These are phyloP conservation scores for Sarocladium oryzae DNA, from an alignment of 2,329 filamentous ascomycete species.

Conservation along the genomic window DNA sequence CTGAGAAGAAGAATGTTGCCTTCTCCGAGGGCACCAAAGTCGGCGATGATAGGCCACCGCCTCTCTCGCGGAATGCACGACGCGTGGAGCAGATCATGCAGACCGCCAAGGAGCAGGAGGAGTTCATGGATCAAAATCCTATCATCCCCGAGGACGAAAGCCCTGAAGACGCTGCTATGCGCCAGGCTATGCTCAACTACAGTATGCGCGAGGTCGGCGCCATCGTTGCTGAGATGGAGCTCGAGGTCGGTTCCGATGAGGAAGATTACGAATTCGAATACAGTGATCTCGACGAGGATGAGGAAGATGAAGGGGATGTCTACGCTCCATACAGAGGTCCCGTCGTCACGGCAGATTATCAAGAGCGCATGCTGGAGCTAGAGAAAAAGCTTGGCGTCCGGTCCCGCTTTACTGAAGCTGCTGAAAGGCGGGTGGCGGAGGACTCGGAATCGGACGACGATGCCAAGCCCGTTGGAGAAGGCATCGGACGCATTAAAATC, in stretches of 20 bases:
- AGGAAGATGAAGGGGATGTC: constrained; percentile 63
- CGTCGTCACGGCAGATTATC: constrained; percentile 67
- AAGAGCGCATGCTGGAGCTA: constrained; percentile 76
- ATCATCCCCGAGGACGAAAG: constrained; percentile 70
- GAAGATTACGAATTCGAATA: constrained; percentile 44
- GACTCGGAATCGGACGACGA: constrained; percentile 28
- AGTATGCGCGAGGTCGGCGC: constrained; percentile 81
- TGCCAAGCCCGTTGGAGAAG: constrained; percentile 34
- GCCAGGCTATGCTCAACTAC: constrained; percentile 87
- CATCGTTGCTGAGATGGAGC: constrained; percentile 83
- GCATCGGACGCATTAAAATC: constrained; percentile 52
- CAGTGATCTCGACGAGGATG: constrained; percentile 43
- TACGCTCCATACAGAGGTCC: constrained; percentile 65
- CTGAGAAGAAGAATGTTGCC: constrained; percentile 51
- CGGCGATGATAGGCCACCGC: background rate
- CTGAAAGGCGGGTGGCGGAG: constrained; percentile 28
- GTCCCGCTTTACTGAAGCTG: constrained; percentile 46
- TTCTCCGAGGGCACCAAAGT: constrained; percentile 57
- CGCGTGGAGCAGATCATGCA: constrained; percentile 51
- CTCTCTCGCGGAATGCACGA: constrained; percentile 32
- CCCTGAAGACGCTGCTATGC: constrained; percentile 70
- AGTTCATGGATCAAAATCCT: constrained; percentile 32
- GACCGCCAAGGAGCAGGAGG: constrained; percentile 48
- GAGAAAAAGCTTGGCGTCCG: constrained; percentile 67
- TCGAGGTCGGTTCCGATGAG: constrained; percentile 60